phyloP scores from a whole-genome alignment of 306 rosid genomes.

The Cyclanthera cordifolia region DNA sequence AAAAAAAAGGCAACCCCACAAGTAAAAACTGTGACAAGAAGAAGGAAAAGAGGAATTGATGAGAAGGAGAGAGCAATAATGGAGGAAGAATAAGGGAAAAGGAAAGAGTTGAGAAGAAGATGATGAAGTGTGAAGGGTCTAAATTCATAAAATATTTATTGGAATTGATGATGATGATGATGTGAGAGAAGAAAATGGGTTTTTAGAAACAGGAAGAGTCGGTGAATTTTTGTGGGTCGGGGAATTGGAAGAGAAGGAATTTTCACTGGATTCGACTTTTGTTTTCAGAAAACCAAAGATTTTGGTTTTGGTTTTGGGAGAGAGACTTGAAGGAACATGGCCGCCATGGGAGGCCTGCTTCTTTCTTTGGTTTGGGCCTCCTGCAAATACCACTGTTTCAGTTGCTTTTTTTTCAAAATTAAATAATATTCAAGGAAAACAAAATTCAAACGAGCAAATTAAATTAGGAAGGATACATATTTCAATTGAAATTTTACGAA shows the following conservation, averaged over 20 bases:
- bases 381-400: no score
- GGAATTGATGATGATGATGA: not conserved
- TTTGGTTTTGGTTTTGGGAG: not conserved
- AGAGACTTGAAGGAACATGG: not conserved
- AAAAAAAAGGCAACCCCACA: slow-evolving; percentile 2
- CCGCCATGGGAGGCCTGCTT: slow-evolving; percentile 15
- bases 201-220: not conserved
- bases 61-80: slow-evolving; percentile 3
- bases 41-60: not conserved
- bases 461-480: no score
- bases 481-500: no score
- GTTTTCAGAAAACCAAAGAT: not conserved
- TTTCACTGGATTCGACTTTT: not conserved
- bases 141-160: slow-evolving; percentile 6
- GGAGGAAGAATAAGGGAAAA: not conserved
- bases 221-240: slow-evolving; percentile 4
- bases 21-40: not conserved
- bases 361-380: slow-evolving; percentile 14
- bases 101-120: not conserved
- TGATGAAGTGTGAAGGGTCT: not conserved
- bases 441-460: no score
- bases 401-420: no score
- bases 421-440: no score
- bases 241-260: not conserved
- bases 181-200: not conserved